These are phyloP conservation scores for Aspergillus sp. DNA, from an alignment of 2,329 filamentous ascomycete species.

Conservation along the genomic window DNA sequence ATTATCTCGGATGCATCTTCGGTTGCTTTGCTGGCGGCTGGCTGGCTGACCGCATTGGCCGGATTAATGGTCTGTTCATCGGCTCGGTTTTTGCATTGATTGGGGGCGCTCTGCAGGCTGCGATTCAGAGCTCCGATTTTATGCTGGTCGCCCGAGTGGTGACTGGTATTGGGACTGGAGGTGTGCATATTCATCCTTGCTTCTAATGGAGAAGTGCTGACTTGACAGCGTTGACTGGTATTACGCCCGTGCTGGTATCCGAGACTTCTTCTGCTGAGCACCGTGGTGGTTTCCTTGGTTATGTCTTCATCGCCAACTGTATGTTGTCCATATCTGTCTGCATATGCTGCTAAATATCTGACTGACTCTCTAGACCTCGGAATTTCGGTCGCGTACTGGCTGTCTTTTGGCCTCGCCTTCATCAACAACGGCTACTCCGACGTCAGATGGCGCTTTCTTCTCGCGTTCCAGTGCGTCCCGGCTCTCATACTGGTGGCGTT, in stretches of 20 bases:
- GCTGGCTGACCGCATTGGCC: conserved; percentile 55
- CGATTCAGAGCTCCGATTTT: conserved; percentile 47
- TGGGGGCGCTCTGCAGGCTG: conserved; percentile 51
- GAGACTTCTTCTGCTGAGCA: conserved; percentile 50
- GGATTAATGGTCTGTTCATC: conserved; percentile 52
- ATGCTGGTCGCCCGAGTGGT: conserved; percentile 53
- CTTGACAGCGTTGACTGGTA: conserved; percentile 44
- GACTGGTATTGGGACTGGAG: conserved; percentile 55
- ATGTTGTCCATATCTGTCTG: background rate
- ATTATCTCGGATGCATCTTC: conserved; percentile 54
- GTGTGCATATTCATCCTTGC: conserved; percentile 20
- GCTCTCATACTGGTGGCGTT: conserved; percentile 26
- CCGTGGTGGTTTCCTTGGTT: conserved; percentile 49
- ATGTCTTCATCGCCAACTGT: conserved; percentile 55
- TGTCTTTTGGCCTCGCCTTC: conserved; percentile 39
- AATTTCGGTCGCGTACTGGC: conserved; percentile 43
- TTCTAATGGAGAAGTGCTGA: background rate
- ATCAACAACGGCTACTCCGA: conserved; percentile 34
- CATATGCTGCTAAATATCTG: background rate
- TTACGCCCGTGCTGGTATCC: conserved; percentile 51
- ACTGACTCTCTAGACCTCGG: conserved; percentile 41
- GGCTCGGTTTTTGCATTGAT: conserved; percentile 50
- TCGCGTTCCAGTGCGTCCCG: conserved; percentile 37
- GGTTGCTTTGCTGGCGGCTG: conserved; percentile 53
- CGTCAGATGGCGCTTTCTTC: conserved; percentile 34